Evolutionary conservation across 148 eudicot species (phyloP).

Genomic region (Silene conica): DNA sequence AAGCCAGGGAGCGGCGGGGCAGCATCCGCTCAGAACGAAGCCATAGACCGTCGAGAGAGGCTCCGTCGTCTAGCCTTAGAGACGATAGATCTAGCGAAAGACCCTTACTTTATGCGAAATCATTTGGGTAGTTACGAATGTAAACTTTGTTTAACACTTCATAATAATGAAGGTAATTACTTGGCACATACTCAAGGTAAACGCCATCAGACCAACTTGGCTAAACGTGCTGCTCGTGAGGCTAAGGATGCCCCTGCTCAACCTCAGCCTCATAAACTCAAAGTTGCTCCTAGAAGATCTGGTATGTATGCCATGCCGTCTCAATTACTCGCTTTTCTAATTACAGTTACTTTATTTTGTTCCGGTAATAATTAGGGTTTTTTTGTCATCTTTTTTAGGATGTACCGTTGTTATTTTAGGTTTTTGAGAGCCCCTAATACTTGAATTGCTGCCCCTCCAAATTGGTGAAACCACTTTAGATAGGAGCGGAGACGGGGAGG

Average conservation of each 20-base stretch:
- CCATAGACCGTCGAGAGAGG: conserved; percentile 94
- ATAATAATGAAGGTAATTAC: conserved; percentile 96
- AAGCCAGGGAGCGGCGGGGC: conserved; percentile 99
- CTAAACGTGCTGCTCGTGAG: conserved; percentile 95
- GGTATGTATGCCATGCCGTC: conserved; percentile 30
- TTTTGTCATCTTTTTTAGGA: no score
- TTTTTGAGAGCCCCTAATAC: no score
- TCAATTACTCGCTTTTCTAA: no score
- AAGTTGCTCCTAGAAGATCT: conserved; percentile 48
- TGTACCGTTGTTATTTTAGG: no score
- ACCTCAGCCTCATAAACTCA: conserved; percentile 89
- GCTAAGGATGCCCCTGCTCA: conserved; percentile 96
- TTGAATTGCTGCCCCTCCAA: no score
- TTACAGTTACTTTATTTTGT: no score
- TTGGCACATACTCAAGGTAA: conserved; percentile 98
- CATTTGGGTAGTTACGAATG: conserved; percentile 98
- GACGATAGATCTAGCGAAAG: conserved; percentile 94
- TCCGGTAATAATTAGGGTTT: no score
- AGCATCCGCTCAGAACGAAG: conserved; percentile 91
- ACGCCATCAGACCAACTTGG: conserved; percentile 94
- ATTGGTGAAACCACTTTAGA: no score
- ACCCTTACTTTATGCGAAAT: conserved; percentile 97
- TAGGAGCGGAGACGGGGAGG: no score
- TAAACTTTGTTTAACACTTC: conserved; percentile 84
- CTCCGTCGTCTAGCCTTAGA: conserved; percentile 86